Base-by-base conservation (phyloP, 768 basidiomycete species). In the Podaxis carcinomalis region DNA sequence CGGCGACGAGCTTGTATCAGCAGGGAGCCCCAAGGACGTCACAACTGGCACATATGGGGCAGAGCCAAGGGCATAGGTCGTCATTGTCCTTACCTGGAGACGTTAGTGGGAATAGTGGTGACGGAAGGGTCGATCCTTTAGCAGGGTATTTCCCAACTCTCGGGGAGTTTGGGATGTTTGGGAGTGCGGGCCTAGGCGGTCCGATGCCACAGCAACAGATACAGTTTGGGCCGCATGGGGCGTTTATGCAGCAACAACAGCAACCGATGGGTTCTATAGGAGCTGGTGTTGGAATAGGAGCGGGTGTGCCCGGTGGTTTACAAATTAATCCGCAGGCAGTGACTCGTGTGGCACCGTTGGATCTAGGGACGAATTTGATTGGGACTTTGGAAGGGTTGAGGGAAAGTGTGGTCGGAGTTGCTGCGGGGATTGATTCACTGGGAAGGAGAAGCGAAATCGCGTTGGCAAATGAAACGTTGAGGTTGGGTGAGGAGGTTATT, bases 401-500 rank as follows among this genome's bases (percentile, higher is more conserved):
- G 27, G 63, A 62, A 19, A 63, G 51, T n/a, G 36, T 63, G 9
- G 60, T 53, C n/a, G 51, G 59, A 7, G 44, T 65, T 28, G 52
- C 65, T 14, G 51, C 65, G 44, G 56, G 52, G 25, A 56, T 65
- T 5, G 65, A 63, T 3, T 57, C 57, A 14, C 52, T 65, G 5
- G 56, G 61, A 25, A 56, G 59, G 46, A 63, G 63, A 54, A 63
- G 59, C 35, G 65, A 65, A 40, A 40, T 65, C 23, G 65, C 65
- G 13, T 47, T 65, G 51, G 59, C 59, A 21, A 88, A 90, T 64
- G 91, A 93, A 71, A 82, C 83, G 50, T 77, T 89, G 68, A 77
- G 90, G 63, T 73, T 88, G 62, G 85, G 83, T 47, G 91, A 93
- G 65, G 91, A 93, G 69, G 78, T 90, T 35, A 83, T 84, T 65